A percentile compares a stretch with the other conserved stretches of the same genome.
These are phyloP conservation scores for Boletus fagicola DNA, from an alignment of 768 basidiomycete genomes.

Conservation along the genomic window DNA sequence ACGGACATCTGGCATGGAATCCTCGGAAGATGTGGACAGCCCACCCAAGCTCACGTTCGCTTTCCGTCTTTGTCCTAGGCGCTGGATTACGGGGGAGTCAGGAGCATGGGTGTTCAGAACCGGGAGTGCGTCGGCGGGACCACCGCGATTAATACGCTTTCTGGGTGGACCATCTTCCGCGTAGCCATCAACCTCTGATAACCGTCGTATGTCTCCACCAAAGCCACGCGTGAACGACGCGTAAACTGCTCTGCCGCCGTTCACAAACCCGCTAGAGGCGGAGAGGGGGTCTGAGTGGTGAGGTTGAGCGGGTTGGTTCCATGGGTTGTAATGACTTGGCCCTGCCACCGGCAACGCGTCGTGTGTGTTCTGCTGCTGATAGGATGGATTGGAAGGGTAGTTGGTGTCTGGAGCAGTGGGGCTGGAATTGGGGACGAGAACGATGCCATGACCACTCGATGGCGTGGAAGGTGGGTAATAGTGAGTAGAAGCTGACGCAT, in stretches of 20 bases:
- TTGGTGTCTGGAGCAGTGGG: slow-evolving; percentile 46
- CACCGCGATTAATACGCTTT: slow-evolving; percentile 64
- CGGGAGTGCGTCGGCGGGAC: slow-evolving; percentile 35
- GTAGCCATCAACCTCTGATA: slow-evolving; percentile 38
- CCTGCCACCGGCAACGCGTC: slow-evolving; percentile 46
- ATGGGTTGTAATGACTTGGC: slow-evolving; percentile 36
- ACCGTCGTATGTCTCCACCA: slow-evolving; percentile 37
- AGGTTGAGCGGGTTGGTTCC: slow-evolving; percentile 36
- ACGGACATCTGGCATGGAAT: slow-evolving; percentile 54
- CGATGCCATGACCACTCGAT: slow-evolving; percentile 44
- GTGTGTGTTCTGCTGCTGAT: slow-evolving; percentile 36
- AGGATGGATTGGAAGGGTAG: slow-evolving; percentile 40
- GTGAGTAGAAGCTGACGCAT: slow-evolving; percentile 66
- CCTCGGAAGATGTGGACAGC: slow-evolving; percentile 65
- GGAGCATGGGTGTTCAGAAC: slow-evolving; percentile 30
- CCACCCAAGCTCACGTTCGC: slow-evolving; percentile 37
- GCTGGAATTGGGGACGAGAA: slow-evolving; percentile 79
- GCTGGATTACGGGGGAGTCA: slow-evolving; percentile 59
- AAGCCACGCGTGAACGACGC: slow-evolving; percentile 51
- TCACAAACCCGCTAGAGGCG: slow-evolving; percentile 57
- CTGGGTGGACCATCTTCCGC: slow-evolving; percentile 64
- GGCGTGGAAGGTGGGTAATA: slow-evolving; percentile 52
- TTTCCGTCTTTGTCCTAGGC: slow-evolving; percentile 49
- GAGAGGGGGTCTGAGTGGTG: slow-evolving; percentile 52
- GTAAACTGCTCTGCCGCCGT: slow-evolving; percentile 41